Percentiles rank a stretch among this genome's conserved stretches.
These are phyloP conservation scores for Aciculosporium take DNA, from an alignment of 2,329 filamentous ascomycete genomes.

Conservation along the genomic window DNA sequence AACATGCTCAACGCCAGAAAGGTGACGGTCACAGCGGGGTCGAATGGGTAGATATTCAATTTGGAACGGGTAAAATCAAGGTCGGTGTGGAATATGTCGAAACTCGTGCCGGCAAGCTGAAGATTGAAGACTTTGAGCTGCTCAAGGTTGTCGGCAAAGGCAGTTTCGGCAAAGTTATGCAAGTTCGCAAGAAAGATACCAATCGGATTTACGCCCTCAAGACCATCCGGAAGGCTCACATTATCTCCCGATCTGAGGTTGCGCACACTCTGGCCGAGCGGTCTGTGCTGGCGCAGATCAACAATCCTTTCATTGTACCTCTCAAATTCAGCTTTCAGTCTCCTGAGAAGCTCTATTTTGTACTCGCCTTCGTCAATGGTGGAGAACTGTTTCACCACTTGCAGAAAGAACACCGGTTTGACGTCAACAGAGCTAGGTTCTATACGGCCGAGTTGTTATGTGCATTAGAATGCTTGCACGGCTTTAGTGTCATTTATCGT, in stretches of 20 bases:
- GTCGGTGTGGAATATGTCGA: constrained; percentile 93
- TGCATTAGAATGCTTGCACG: constrained; percentile 88
- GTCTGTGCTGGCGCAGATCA: constrained; percentile 97
- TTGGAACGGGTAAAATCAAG: constrained; percentile 77
- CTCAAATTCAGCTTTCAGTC: constrained; percentile 99
- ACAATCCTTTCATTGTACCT: constrained; percentile 98
- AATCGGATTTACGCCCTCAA: constrained; percentile 96
- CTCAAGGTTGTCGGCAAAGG: constrained; percentile 97
- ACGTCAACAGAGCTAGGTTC: constrained; percentile 91
- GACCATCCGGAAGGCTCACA: constrained; percentile 98
- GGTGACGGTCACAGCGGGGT: constrained; percentile 52
- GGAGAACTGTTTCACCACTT: constrained; percentile 96
- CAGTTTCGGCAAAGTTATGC: constrained; percentile 98
- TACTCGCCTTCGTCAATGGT: constrained; percentile 93
- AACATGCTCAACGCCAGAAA: constrained; percentile 42
- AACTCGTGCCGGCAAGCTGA: constrained; percentile 75
- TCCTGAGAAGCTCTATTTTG: constrained; percentile 94
- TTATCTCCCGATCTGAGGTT: constrained; percentile 95
- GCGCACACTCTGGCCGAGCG: constrained; percentile 91
- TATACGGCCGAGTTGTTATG: constrained; percentile 95
- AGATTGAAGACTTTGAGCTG: constrained; percentile 93
- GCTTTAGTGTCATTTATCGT: constrained; percentile 94
- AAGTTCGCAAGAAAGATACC: constrained; percentile 96
- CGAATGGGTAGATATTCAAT: constrained; percentile 83
- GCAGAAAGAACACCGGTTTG: constrained; percentile 92